A percentile compares a stretch with the other conserved stretches of the same genome.
Conservation (phyloP, 192 early-diverging fungal genomes). For the Linnemannia hyalina region DNA sequence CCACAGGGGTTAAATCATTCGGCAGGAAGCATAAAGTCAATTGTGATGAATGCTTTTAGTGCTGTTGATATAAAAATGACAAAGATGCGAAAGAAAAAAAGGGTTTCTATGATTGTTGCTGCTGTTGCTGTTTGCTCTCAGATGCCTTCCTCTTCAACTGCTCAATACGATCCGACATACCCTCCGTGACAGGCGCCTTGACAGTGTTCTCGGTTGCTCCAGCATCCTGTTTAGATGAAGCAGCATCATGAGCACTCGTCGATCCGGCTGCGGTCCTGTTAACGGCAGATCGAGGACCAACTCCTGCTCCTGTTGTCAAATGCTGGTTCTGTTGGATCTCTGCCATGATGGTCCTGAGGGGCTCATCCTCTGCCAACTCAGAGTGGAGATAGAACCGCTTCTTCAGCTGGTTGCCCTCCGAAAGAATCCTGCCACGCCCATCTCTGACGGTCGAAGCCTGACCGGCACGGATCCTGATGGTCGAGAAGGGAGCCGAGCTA, state of each 20-base stretch:
- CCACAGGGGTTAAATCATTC: neutral
- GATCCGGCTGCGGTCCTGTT: neutral
- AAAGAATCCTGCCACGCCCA: constrained; percentile 42
- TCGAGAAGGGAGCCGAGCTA: constrained; percentile 68
- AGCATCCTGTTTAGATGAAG: neutral
- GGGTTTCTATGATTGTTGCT: neutral
- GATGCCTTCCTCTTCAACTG: constrained; percentile 48
- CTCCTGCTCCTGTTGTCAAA: neutral
- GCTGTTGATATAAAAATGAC: neutral
- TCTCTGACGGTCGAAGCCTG: constrained; percentile 38
- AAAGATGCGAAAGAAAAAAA: neutral
- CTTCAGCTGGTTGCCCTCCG: constrained; percentile 55
- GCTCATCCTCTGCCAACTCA: constrained; percentile 58
- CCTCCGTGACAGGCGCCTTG: constrained; percentile 23
- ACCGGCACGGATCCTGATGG: constrained; percentile 59
- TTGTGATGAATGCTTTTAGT: neutral
- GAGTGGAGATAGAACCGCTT: constrained; percentile 63
- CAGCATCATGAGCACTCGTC: neutral
- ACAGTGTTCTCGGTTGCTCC: neutral
- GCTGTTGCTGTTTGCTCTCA: constrained; percentile 29
- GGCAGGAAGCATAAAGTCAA: neutral
- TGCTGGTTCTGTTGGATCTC: constrained; percentile 41
- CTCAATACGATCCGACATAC: constrained; percentile 53
- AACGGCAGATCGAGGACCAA: neutral
- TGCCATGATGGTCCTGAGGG: constrained; percentile 52